Conservation (phyloP, 1,139 yeast genomes). For the Candida tetrigidarum region DNA sequence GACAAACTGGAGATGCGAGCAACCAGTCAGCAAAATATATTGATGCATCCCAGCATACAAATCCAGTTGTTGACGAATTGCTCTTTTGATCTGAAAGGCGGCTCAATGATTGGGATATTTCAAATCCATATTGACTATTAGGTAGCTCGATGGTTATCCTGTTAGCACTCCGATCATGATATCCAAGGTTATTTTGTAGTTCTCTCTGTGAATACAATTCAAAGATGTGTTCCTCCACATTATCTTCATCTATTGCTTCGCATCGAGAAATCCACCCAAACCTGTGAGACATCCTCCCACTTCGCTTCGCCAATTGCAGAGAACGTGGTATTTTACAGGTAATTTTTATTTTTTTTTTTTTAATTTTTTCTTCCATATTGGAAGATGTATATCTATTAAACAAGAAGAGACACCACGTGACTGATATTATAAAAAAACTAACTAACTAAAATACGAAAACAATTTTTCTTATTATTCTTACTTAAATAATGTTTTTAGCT, state of each 20-base stretch:
- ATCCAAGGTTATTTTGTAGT: conserved; percentile 51
- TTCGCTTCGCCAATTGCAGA: not conserved
- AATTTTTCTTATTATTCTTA: not conserved
- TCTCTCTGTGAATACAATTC: conserved; percentile 46
- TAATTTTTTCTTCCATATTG: not conserved
- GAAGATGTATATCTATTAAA: no score
- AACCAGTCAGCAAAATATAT: conserved; percentile 57
- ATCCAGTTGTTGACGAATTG: conserved; percentile 70
- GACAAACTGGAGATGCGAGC: conserved; percentile 13
- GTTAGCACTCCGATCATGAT: conserved; percentile 40
- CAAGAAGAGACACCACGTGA: conserved; percentile 2
- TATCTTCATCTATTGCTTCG: conserved; percentile 11
- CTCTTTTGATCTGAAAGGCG: conserved; percentile 40
- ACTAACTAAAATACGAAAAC: no score
- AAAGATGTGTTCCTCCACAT: conserved; percentile 48
- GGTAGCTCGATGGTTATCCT: conserved; percentile 37
- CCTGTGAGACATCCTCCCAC: not conserved
- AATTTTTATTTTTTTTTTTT: conserved; percentile 3
- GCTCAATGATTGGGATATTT: conserved; percentile 46
- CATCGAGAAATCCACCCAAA: conserved; percentile 6
- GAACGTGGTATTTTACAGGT: not conserved
- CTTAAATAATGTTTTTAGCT: conserved; percentile 73
- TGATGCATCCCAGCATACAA: conserved; percentile 64
- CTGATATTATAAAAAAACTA: no score
- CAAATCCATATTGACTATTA: conserved; percentile 31